Conservation (phyloP, 225 moss, liverwort and hornwort species). For the Neckera pumila region DNA sequence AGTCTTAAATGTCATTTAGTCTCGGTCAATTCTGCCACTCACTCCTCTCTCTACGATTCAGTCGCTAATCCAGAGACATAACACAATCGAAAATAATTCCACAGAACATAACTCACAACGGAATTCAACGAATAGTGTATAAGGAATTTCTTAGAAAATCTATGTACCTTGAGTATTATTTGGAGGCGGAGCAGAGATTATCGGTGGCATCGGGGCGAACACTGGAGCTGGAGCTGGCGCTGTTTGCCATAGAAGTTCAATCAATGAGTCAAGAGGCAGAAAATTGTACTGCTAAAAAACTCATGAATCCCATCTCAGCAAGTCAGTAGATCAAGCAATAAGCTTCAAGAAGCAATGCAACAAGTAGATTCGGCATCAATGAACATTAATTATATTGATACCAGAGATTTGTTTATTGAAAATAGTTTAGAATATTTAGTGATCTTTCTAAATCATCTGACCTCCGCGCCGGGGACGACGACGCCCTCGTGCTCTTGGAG, state of each 20-base stretch:
- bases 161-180: slow-evolving; percentile 40
- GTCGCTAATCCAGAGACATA: not conserved
- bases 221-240: slow-evolving; percentile 41
- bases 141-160: not conserved
- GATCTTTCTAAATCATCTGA: slow-evolving; percentile 4
- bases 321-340: not conserved
- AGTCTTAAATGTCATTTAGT: not conserved
- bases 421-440: not conserved
- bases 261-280: slow-evolving; percentile 1
- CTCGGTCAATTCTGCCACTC: not conserved
- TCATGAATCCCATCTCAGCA: not conserved
- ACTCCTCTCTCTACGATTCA: not conserved
- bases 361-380: not conserved
- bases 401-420: not conserved
- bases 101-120: not conserved
- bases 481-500: slow-evolving; percentile 32
- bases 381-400: not conserved
- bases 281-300: not conserved
- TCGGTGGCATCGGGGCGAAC: slow-evolving; percentile 17
- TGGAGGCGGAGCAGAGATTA: slow-evolving; percentile 39
- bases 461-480: slow-evolving; percentile 32
- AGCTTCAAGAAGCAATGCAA: not conserved
- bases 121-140: not conserved
- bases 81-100: not conserved
- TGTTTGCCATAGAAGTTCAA: slow-evolving; percentile 18